phyloP scores from a whole-genome alignment of 2,329 filamentous ascomycete genomes.

The Tolypocladium paradoxum region DNA sequence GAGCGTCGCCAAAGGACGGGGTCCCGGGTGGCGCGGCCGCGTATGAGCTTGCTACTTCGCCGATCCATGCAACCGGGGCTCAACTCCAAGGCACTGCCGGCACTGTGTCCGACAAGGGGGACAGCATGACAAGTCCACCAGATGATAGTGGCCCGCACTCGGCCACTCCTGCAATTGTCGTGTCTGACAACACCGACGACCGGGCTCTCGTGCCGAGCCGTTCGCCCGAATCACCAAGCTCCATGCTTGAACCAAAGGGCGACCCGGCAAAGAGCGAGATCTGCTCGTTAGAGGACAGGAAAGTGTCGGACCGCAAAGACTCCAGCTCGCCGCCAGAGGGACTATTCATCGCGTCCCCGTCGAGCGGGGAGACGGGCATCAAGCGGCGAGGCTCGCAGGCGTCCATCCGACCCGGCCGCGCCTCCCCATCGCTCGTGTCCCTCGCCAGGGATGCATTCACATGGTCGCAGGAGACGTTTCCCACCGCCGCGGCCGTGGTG shows the following conservation, averaged over 20 bases:
- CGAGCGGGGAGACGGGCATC: neutral
- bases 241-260: neutral
- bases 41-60: neutral
- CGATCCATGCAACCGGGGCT: neutral
- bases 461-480: constrained; percentile 62
- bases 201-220: constrained; percentile 2
- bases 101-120: neutral
- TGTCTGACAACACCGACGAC: constrained; percentile 8
- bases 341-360: neutral
- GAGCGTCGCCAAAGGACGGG: neutral
- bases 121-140: neutral
- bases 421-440: constrained; percentile 40
- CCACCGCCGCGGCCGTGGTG: constrained; percentile 54
- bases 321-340: neutral
- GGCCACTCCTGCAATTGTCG: constrained; percentile 7
- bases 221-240: constrained; percentile 1
- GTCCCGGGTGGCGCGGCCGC: neutral
- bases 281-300: constrained; percentile 5
- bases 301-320: neutral
- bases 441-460: constrained; percentile 30
- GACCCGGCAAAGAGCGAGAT: constrained; percentile 3
- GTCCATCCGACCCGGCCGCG: neutral
- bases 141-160: neutral
- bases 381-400: neutral
- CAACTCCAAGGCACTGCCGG: neutral